These are phyloP conservation scores for Selaginella tamariscina DNA, from an alignment of 75 land plant genomes.

Conservation along the genomic window DNA sequence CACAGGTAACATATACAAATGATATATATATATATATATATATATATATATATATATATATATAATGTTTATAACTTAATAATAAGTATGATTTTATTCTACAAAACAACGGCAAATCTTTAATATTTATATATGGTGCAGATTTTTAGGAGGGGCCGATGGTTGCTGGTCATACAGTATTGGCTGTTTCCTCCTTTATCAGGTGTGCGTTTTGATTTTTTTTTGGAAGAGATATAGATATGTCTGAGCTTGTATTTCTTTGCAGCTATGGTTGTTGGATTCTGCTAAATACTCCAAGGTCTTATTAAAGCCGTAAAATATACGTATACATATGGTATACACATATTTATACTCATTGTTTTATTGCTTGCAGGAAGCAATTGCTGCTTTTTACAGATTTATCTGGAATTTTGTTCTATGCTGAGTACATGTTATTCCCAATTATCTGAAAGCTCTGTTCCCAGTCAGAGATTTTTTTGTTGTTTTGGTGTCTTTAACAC, in stretches of 20 bases:
- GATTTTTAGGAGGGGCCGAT: conserved; percentile 53
- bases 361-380: conserved; percentile 58
- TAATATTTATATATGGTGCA: conserved; percentile 21
- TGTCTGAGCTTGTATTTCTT: conserved; percentile 1
- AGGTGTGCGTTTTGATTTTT: conserved; percentile 29
- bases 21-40: no score
- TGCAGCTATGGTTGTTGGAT: conserved; percentile 73
- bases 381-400: conserved; percentile 59
- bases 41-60: background rate
- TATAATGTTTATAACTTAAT: no score
- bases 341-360: background rate
- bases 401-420: conserved; percentile 94
- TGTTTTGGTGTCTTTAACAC: no score
- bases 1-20: no score
- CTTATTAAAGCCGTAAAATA: conserved; percentile 17
- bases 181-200: conserved; percentile 50
- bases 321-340: background rate
- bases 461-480: no score
- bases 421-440: conserved; percentile 77
- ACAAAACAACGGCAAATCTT: background rate
- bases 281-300: conserved; percentile 69
- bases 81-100: background rate
- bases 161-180: conserved; percentile 46
- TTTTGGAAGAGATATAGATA: background rate
- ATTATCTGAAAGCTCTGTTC: no score